Evolutionary conservation across 306 rosid genomes (phyloP).

Genomic region (Nissolia schottii): DNA sequence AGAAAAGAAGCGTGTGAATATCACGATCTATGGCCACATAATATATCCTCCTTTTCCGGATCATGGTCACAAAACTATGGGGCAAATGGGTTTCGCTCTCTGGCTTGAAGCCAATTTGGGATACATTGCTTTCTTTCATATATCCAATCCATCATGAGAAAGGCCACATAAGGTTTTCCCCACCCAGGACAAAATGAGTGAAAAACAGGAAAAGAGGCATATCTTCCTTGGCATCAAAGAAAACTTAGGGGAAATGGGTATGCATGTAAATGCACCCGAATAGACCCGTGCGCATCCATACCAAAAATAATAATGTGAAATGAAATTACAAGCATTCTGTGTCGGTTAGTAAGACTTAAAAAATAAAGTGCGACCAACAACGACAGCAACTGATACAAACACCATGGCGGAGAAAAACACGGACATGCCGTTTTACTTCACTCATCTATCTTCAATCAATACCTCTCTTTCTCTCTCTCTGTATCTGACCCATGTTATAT

Average conservation of each 20-base stretch:
- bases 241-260: slow-evolving; percentile 18
- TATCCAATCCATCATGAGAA: slow-evolving; percentile 31
- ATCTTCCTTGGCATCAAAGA: slow-evolving; percentile 6
- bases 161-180: not conserved
- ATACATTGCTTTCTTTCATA: slow-evolving; percentile 2
- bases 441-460: not conserved
- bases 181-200: not conserved
- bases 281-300: not conserved
- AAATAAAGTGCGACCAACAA: not conserved
- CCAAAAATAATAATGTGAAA: not conserved
- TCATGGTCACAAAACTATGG: not conserved
- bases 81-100: not conserved
- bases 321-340: not conserved
- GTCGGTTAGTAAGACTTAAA: not conserved
- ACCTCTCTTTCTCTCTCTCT: not conserved
- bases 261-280: not conserved
- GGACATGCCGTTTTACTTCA: not conserved
- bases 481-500: slow-evolving; percentile 14
- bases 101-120: slow-evolving; percentile 7
- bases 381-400: not conserved
- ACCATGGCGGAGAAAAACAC: not conserved
- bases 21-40: not conserved
- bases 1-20: not conserved
- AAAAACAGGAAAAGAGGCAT: not conserved
- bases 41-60: slow-evolving; percentile 11